Percentiles rank a stretch among this genome's conserved stretches.
These are phyloP conservation scores for Euphorbia schlechtendalii DNA, from an alignment of 441 rosid species.

Conservation along the genomic window DNA sequence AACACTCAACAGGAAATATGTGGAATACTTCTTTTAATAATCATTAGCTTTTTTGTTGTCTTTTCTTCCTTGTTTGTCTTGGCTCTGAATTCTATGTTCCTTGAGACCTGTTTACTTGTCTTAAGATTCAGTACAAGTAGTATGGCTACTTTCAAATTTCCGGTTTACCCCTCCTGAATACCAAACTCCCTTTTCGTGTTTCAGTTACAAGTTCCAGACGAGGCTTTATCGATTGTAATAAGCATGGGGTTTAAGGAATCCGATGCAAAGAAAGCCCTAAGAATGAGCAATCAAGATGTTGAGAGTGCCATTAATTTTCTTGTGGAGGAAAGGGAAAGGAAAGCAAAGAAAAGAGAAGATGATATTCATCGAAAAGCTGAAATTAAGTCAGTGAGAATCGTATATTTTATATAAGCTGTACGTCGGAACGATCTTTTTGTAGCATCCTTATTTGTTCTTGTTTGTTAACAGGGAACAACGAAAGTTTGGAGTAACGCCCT, in stretches of 20 bases:
- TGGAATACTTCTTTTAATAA: no score
- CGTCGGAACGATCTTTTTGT: conserved; percentile 1
- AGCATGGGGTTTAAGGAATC: conserved; percentile 69
- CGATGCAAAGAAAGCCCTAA: conserved; percentile 73
- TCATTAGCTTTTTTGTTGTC: no score
- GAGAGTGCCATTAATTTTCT: conserved; percentile 70
- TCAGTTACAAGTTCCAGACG: conserved; percentile 82
- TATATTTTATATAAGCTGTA: background rate
- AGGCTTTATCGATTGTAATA: conserved; percentile 58
- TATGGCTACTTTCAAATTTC: background rate
- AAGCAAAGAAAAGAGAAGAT: conserved; percentile 42
- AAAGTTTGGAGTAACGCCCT: conserved; percentile 67
- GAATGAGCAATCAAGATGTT: conserved; percentile 67
- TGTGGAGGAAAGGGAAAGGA: conserved; percentile 59
- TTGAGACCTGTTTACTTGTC: background rate
- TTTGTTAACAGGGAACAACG: conserved; percentile 66
- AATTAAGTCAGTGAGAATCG: conserved; percentile 35
- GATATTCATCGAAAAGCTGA: conserved; percentile 43
- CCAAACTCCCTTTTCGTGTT: conserved; percentile 12
- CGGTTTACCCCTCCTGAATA: background rate
- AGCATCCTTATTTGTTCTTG: conserved; percentile 10
- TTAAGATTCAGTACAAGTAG: background rate
- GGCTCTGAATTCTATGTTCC: background rate
- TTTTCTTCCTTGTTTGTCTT: background rate
- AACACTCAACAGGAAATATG: background rate